Percentiles rank a stretch among this genome's conserved stretches.
Conservation (phyloP, 2,329 filamentous ascomycete genomes). For the Fusarium nelsonii region DNA sequence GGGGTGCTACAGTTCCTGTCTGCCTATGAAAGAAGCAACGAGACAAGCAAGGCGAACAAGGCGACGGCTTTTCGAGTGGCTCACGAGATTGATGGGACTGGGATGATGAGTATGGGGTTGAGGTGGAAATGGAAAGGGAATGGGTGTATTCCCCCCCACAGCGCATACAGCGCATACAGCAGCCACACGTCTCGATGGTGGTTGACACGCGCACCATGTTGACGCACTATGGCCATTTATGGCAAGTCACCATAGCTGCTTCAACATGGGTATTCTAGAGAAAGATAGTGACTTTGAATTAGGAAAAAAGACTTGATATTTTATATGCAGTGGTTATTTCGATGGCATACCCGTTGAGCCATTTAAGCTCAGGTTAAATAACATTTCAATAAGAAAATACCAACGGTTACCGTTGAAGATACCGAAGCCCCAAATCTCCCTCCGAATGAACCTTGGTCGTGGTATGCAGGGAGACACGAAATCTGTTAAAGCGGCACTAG, state of each 20-base stretch:
- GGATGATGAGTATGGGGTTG: constrained; percentile 19
- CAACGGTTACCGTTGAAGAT: constrained; percentile 9
- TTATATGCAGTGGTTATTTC: background rate
- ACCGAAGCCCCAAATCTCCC: background rate
- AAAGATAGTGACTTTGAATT: background rate
- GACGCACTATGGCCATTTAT: constrained; percentile 34
- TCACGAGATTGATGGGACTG: constrained; percentile 29
- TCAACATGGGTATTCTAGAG: constrained; percentile 1
- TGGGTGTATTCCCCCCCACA: background rate
- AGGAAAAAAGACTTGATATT: background rate
- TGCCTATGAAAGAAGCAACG: constrained; percentile 21
- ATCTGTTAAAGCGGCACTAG: constrained; percentile 43
- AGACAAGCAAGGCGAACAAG: constrained; percentile 46
- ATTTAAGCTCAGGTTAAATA: background rate
- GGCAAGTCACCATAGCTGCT: constrained; percentile 32
- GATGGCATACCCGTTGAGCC: accelerated
- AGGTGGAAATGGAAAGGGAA: constrained; percentile 7
- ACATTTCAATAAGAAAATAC: background rate
- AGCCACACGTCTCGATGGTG: constrained; percentile 37
- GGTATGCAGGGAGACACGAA: constrained; percentile 21
- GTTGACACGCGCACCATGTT: constrained; percentile 39
- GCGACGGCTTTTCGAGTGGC: constrained; percentile 38
- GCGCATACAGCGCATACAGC: constrained; percentile 12
- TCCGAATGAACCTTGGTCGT: background rate
- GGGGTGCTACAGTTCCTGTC: constrained; percentile 31